Base-by-base conservation (phyloP, 2,329 filamentous ascomycete genomes). In the Cordyceps fumosorosea region DNA sequence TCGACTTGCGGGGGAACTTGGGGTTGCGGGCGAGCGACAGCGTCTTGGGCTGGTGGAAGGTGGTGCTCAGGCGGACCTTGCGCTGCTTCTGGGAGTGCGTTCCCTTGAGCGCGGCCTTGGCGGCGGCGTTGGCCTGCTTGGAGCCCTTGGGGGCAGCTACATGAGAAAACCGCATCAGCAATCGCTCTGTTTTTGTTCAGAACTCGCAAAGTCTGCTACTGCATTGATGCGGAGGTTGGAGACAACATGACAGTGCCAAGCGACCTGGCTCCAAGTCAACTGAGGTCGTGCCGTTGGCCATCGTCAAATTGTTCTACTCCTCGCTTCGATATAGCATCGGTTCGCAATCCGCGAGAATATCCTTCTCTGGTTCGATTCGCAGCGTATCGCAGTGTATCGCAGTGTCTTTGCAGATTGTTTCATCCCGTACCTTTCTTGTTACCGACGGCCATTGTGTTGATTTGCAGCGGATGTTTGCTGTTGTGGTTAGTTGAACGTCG, bases 1-100 rank as follows among this genome's bases (percentile, higher is more conserved):
- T 87, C 70, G 91, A 93, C 86, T 95, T 96, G 84, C 93, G 92
- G 71, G 91, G 93, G 86, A 96, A 98, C 84, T 96, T 96, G 79
- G 93, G 93, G 56, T 88, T 80, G 76, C 95, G 91, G 73, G 91
- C 90, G 73, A 97, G 87, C 80, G 89, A 83, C 75, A 97, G 90
- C 70, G 93, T 98, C 89, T 98, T 98, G 76, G 95, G 95, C 74
- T 87, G 88, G 88, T 96, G 93, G 90, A 98, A 99, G 78, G 89
- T 93, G 73, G 93, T 96, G 78, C 86, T 92, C 76, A 86, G 86
- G 78, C 93, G 89, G 80, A 96, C 87, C 86, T 97, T 97, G 82
- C 87, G 87, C 81, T 89, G 87, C 87, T 96, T 96, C 82, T 95
- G 87, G 66, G 78, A 74, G 77, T 81, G 77, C 69, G 79, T 74